Evolutionary conservation across 192 early-diverging fungal genomes (phyloP), one percentile per base, ranked within the genome.

Genomic region (Glomus cerebriforme): DNA sequence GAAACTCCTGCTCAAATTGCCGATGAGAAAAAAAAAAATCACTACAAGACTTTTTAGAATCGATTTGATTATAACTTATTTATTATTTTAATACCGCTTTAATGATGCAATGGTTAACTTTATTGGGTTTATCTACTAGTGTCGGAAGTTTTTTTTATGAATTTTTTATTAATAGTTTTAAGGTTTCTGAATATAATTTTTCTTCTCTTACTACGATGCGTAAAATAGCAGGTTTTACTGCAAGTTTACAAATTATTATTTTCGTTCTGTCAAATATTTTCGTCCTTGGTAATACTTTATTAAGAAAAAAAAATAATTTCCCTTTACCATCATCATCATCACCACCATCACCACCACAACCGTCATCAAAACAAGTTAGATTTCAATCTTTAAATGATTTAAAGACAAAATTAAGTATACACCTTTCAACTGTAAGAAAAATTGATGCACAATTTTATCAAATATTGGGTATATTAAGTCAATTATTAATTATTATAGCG

Each of bases 171-270:
- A 54, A 54, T 60, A 35, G 29, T 32, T 60, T 75, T n/a, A 29
- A 75, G 37, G 13, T 75, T 26, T n/a, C 73, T 1, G 59, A 76
- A 64, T 76, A 59, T 59, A 19, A 76, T 64, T 76, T 76, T 63
- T 19, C 22, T 26, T 24, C 60, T 5, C 22, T 63, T 63, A 34
- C 29, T n/a, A 64, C 54, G 0, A 27, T 76, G 26, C 60, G 60
- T n/a, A 64, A 76, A 63, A 64, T 76, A 26, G 32, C 37, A 24
- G 73, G 73, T 35, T 29, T 24, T 54, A 75, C 59, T 0, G 13
- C 13, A 24, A 75, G 58, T 37, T 59, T 63, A 63, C 74, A 76
- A 29, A 43, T 76, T 26, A 29, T 60, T 17, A 37, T 76, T 49
- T 64, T 63, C 62, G 24, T 76, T 24, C 10, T 76, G 17, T 15